A percentile compares a stretch with the other conserved stretches of the same genome.
Conservation (phyloP, 106 monocot genomes). For the Dendrobium huoshanense region DNA sequence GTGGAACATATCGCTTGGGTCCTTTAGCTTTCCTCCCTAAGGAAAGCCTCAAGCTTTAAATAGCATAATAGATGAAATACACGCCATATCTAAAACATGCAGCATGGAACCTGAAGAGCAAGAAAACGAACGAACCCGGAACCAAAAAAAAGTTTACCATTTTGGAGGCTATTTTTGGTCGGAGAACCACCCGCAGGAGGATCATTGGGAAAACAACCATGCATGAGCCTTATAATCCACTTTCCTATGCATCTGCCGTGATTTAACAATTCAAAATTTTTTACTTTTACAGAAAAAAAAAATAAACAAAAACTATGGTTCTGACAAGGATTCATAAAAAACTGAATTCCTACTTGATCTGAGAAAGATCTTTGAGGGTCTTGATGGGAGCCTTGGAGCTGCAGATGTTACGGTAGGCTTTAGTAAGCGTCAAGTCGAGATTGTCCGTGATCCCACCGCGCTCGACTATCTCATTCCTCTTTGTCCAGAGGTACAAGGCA, state of each 20-base stretch:
- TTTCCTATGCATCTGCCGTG: conserved; percentile 72
- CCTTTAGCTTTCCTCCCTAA: conserved; percentile 66
- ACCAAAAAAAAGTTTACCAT: conserved; percentile 5
- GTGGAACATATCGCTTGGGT: conserved; percentile 68
- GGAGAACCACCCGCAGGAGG: conserved; percentile 11
- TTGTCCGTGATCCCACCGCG: conserved; percentile 47
- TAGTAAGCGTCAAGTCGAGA: conserved; percentile 57
- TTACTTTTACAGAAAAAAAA: not conserved
- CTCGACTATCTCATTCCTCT: conserved; percentile 62
- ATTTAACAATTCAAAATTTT: not conserved
- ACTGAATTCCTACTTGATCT: conserved; percentile 45
- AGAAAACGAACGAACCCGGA: not conserved
- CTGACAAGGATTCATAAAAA: not conserved
- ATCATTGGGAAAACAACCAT: conserved; percentile 49
- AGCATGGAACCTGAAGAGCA: not conserved
- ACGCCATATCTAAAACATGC: not conserved
- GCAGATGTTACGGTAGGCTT: conserved; percentile 68
- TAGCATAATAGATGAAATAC: not conserved
- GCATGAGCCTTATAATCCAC: conserved; percentile 74
- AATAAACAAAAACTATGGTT: not conserved
- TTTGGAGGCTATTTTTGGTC: conserved; percentile 21
- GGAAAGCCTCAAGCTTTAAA: conserved; percentile 1
- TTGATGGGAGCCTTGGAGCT: conserved; percentile 56
- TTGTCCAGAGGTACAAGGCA: conserved; percentile 42
- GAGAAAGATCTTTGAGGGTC: conserved; percentile 71